Base-by-base conservation (phyloP, 2,329 filamentous ascomycete species). In the Aspergillaceae sp. region DNA sequence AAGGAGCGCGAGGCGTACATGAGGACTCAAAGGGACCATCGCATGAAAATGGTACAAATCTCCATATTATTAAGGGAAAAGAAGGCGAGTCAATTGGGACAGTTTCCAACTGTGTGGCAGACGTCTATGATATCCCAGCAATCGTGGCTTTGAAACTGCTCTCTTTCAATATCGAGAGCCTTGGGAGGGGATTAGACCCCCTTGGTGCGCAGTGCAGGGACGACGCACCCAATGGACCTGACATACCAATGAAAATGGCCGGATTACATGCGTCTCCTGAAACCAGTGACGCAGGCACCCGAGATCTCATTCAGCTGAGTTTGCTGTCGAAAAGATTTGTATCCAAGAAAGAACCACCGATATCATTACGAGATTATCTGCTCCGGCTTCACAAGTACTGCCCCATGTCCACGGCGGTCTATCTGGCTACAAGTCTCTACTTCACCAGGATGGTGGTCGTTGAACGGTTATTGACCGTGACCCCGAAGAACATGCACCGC, bases 291-390 rank as follows among this genome's bases (percentile, higher is more conserved):
- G 62, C 73, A 32, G 66, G 82, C n/a, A 82, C 88, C 56, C 83
- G 84, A 26, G 73, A 88, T 47, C 81, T 84, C 49, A 70, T 87
- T 32, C 90, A 96, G 63, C 86, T 92, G 61, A 83, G 82, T 51
- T 85, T 88, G 53, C 87, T 97, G 53, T 88, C 87, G 11, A 82
- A 89, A 55, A 92, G 92, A 59, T 98, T 98, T 69, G 94, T 92
- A 72, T 91, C 86, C 53, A 95, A 92, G 64, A 80, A 82, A 43
- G 82, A 88, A 10, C 91, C 92, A 19, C 83, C 86, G 7, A 91
- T 97, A 54, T 77, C 82, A 33, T 76, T 96, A 41, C 80, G 84
- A 59, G 85, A 92, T 52, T 98, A 97, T 62, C 78, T 97, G 27
- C 74, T 83, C 58, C 86, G 91, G 10, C 79, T 97, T 48, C 90